Conservation (phyloP, 495 filamentous ascomycete genomes). For the Talaromyces wortmannii region DNA sequence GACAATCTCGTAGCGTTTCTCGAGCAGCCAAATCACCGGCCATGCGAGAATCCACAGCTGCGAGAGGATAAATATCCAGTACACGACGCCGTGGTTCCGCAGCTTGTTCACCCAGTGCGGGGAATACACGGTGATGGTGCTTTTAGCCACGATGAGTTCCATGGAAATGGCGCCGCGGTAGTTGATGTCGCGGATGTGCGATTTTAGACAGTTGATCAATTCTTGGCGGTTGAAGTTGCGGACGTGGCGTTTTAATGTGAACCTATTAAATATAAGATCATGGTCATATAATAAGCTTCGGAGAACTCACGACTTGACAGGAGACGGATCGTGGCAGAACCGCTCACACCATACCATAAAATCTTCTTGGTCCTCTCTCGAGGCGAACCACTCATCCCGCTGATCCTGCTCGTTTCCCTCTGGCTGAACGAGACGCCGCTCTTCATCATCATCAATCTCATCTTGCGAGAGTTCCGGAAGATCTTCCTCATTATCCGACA, state of each 20-base stretch:
- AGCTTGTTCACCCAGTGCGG: conserved; percentile 40
- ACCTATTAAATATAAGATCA: conserved; percentile 14
- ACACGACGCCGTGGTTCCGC: conserved; percentile 27
- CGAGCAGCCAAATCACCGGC: conserved; percentile 34
- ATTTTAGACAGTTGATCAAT: conserved; percentile 23
- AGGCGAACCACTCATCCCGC: background rate
- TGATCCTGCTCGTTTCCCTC: conserved; percentile 6
- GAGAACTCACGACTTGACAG: conserved; percentile 32
- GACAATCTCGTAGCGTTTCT: conserved; percentile 32
- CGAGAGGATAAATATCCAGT: conserved; percentile 28
- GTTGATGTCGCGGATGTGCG: conserved; percentile 33
- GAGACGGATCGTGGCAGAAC: conserved; percentile 28
- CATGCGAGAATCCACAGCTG: conserved; percentile 41
- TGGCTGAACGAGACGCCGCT: conserved; percentile 5
- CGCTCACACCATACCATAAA: conserved; percentile 33
- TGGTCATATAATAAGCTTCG: background rate
- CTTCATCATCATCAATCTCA: background rate
- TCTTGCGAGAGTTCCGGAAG: background rate
- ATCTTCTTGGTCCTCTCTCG: conserved; percentile 7
- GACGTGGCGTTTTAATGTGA: conserved; percentile 29
- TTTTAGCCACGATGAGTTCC: conserved; percentile 13
- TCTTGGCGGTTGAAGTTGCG: conserved; percentile 23
- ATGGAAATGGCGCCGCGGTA: conserved; percentile 30
- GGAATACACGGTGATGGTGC: conserved; percentile 32
- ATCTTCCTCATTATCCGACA: background rate